Base-by-base conservation (phyloP, 2,329 filamentous ascomycete species). In the Cladosporium phlei region DNA sequence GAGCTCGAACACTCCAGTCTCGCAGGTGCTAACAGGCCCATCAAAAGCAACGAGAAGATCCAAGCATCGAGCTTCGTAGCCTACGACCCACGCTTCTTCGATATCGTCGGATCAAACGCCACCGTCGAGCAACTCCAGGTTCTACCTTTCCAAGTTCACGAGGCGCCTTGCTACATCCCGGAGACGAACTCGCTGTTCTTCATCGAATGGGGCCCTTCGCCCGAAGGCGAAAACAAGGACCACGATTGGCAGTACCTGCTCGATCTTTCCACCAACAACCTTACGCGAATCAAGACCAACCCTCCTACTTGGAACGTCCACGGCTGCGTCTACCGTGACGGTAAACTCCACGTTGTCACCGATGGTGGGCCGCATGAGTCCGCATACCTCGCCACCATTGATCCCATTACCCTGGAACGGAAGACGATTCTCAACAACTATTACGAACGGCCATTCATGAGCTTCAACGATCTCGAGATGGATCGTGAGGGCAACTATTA, bases 361-460 rank as follows among this genome's bases (percentile, higher is more conserved):
- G 55, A 58, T 14, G 58, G 58, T 20, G 48, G 52, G 21, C 17
- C 55, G 17, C 53, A 53, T 2, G 54, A 57, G 14, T 55, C 54
- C 5, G 49, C 59, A 7, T 52, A 49, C 29, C 47, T 51, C 17
- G 28, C 52, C 25, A 51, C 55, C 20, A 29, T 51, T 25, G 49
- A 53, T 7, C 51, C 52, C 7, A 55, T 50, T 14, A 51, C 48
- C 5, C 32, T 38, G 4, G 40, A 46, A 12, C 44, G 51, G n/a
- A 51, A 51, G 25, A 43, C 53, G 0, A 62, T 83, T 5, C 48
- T 83, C 11, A 79, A 79, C 57, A 80, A 78, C 59, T 83, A 69
- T 57, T 77, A 77, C 28, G 79, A 80, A 6, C 71, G 78, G 70
- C 61, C 78, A 37, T 80, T 82, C 62, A 80, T 74, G 59, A 80